Percentiles rank a stretch among this genome's conserved stretches.
These are phyloP conservation scores for Byssoonygena ceratinophila DNA, from an alignment of 2,329 filamentous ascomycete genomes.

Conservation along the genomic window DNA sequence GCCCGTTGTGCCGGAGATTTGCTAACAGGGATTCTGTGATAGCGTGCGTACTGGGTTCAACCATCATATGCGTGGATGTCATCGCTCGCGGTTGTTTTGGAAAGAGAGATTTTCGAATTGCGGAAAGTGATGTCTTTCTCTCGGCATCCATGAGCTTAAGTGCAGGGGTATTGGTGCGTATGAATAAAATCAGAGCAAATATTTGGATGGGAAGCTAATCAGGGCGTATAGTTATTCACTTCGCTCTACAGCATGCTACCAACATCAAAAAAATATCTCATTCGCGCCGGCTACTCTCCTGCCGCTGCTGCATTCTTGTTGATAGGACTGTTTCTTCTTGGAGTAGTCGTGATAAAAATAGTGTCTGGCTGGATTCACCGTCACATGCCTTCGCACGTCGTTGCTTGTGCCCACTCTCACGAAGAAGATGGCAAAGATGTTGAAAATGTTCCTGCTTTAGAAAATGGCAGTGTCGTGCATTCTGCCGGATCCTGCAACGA, in stretches of 20 bases:
- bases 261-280: constrained; percentile 67
- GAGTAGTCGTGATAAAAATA: constrained; percentile 39
- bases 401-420: constrained; percentile 41
- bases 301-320: constrained; percentile 49
- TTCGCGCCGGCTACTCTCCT: constrained; percentile 55
- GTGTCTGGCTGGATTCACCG: constrained; percentile 38
- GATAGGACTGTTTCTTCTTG: constrained; percentile 39
- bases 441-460: constrained; percentile 18
- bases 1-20: not conserved
- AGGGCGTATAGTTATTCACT: constrained; percentile 65
- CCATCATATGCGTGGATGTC: constrained; percentile 77
- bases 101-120: constrained; percentile 68
- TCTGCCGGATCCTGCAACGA: not conserved
- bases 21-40: not conserved
- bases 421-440: constrained; percentile 27
- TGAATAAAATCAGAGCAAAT: not conserved
- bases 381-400: constrained; percentile 41
- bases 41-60: constrained; percentile 59
- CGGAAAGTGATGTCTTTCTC: constrained; percentile 79
- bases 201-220: constrained; percentile 3
- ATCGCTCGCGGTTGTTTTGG: constrained; percentile 62
- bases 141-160: constrained; percentile 82
- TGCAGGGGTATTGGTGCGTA: constrained; percentile 83
- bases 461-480: not conserved
- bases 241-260: constrained; percentile 89